Evolutionary conservation across 1,284 basidiomycete genomes (phyloP).

Genomic region (Anthracocystis walkeri): DNA sequence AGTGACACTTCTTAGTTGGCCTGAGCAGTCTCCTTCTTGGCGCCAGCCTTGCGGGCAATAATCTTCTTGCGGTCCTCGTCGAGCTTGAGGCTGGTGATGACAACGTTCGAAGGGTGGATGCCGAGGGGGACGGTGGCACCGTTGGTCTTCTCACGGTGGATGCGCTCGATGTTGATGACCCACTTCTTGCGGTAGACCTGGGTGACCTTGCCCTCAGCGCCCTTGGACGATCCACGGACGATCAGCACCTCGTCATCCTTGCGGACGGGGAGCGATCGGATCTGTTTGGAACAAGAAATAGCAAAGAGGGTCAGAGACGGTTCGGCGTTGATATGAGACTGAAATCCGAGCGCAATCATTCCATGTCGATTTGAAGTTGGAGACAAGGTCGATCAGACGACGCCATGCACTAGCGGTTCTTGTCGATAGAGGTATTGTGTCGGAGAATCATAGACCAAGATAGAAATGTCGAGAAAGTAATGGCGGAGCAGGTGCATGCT

Average conservation of each 20-base stretch:
- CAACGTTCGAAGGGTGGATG: slow-evolving; percentile 96
- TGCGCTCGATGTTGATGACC: slow-evolving; percentile 98
- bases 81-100: slow-evolving; percentile 75
- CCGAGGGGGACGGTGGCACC: slow-evolving; percentile 93
- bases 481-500: too few relatives aligned
- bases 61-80: slow-evolving; percentile 69
- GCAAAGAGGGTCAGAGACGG: neutral
- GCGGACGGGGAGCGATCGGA: slow-evolving; percentile 92
- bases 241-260: slow-evolving; percentile 99
- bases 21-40: slow-evolving; percentile 51
- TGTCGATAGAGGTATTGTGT: too few relatives aligned
- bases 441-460: too few relatives aligned
- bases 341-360: slow-evolving; percentile 7
- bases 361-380: slow-evolving; percentile 6
- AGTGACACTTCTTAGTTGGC: slow-evolving; percentile 38
- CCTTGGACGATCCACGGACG: slow-evolving; percentile 80
- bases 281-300: slow-evolving; percentile 71
- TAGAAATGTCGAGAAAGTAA: too few relatives aligned
- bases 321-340: slow-evolving; percentile 9
- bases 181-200: slow-evolving; percentile 98
- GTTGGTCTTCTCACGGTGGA: slow-evolving; percentile 97
- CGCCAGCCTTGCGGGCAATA: slow-evolving; percentile 64
- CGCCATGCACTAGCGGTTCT: neutral
- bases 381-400: neutral
- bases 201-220: slow-evolving; percentile 77